Percentiles rank a stretch among this genome's conserved stretches.
phyloP scores from a whole-genome alignment of 257 asterid genomes.

The Ballota nigra region DNA sequence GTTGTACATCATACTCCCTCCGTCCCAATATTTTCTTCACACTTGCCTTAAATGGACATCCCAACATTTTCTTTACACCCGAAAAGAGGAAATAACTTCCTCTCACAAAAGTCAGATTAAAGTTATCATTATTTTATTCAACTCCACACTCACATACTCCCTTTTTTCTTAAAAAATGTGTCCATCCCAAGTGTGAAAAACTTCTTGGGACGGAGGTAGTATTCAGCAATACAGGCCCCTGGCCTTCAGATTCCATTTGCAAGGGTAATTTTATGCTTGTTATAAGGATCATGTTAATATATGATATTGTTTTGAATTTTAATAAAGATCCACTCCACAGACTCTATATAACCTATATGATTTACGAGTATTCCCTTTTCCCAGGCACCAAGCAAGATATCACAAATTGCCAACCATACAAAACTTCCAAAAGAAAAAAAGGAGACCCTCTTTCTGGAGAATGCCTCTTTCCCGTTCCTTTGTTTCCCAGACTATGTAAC shows the following conservation, averaged over 20 bases:
- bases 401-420: background rate
- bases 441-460: background rate
- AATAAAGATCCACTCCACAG: background rate
- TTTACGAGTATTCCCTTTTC: background rate
- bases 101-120: too few species aligned
- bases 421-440: background rate
- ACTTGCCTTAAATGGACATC: too few species aligned
- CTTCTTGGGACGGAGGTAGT: too few species aligned
- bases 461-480: background rate
- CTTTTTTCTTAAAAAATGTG: too few species aligned
- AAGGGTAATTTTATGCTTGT: background rate
- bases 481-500: background rate
- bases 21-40: too few species aligned
- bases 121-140: too few species aligned
- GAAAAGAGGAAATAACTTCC: too few species aligned
- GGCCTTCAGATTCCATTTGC: background rate
- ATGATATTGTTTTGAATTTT: background rate
- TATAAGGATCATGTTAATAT: background rate
- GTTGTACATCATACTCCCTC: too few species aligned
- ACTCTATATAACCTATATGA: background rate
- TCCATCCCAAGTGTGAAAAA: too few species aligned
- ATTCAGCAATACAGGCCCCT: background rate
- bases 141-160: too few species aligned
- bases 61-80: too few species aligned
- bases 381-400: background rate